A percentile compares a stretch with the other conserved stretches of the same genome.
phyloP scores from a whole-genome alignment of 2,329 filamentous ascomycete genomes.

The Beauveria rudraprayagi region DNA sequence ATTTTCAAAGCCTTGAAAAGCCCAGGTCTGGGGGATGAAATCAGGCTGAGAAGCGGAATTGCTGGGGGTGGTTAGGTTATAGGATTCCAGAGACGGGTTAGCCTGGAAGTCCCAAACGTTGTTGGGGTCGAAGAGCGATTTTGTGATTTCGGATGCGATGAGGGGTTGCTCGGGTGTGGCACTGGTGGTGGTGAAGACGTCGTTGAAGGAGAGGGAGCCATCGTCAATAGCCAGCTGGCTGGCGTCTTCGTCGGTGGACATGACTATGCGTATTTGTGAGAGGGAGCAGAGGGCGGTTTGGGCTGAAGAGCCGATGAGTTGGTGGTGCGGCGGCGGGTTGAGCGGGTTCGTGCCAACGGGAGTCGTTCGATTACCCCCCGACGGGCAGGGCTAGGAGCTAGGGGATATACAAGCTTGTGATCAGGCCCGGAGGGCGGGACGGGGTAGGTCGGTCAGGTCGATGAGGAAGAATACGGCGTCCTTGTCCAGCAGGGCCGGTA shows the following conservation, averaged over 20 bases:
- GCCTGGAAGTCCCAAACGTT: conserved; percentile 40
- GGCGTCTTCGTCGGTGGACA: conserved; percentile 33
- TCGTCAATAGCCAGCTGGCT: conserved; percentile 39
- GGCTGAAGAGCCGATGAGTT: background rate
- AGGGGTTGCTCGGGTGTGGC: conserved; percentile 26
- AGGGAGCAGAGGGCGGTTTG: background rate
- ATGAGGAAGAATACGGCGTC: background rate
- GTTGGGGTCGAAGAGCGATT: conserved; percentile 23
- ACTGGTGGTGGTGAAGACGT: conserved; percentile 21
- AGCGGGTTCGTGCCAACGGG: background rate
- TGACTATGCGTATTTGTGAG: conserved; percentile 15
- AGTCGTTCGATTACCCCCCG: background rate
- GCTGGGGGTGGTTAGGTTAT: conserved; percentile 29
- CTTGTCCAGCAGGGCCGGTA: background rate
- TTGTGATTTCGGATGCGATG: conserved; percentile 25
- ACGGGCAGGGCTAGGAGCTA: background rate
- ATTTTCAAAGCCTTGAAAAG: conserved; percentile 25
- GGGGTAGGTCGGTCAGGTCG: background rate
- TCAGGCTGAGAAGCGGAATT: conserved; percentile 25
- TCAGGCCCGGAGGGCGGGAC: background rate
- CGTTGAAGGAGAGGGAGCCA: conserved; percentile 30
- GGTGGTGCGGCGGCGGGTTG: background rate
- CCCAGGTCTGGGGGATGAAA: conserved; percentile 28
- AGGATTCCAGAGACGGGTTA: conserved; percentile 39
- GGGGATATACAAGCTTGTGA: background rate